Conservation (phyloP, 1,139 yeast species). For the Groenewaldozyma sp. region DNA sequence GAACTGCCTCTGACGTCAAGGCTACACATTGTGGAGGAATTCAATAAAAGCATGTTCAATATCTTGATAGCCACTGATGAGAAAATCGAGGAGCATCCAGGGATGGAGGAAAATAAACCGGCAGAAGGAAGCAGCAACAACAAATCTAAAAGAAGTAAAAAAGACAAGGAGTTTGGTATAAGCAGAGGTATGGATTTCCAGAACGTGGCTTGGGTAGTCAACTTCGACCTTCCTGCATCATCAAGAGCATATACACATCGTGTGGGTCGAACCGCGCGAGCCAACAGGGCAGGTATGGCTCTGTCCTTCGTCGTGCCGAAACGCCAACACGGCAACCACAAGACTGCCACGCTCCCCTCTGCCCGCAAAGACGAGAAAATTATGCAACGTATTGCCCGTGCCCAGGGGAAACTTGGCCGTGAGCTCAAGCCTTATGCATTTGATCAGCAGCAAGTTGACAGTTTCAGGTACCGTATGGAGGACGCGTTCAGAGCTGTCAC, state of each 20-base stretch:
- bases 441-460: constrained; percentile 88
- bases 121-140: constrained; percentile 12
- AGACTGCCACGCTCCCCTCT: constrained; percentile 58
- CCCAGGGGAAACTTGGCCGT: constrained; percentile 63
- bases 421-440: constrained; percentile 62
- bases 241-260: constrained; percentile 89
- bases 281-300: constrained; percentile 92
- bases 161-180: constrained; percentile 70
- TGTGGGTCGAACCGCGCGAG: constrained; percentile 96
- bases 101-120: constrained; percentile 16
- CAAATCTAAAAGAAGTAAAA: constrained; percentile 14
- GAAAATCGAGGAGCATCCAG: constrained; percentile 34
- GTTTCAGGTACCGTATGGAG: constrained; percentile 93
- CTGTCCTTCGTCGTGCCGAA: constrained; percentile 82
- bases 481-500: constrained; percentile 97
- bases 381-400: constrained; percentile 62
- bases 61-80: constrained; percentile 89
- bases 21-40: constrained; percentile 90
- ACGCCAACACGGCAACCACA: constrained; percentile 84
- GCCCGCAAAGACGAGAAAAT: constrained; percentile 84
- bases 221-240: constrained; percentile 88
- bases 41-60: constrained; percentile 80
- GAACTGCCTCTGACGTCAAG: constrained; percentile 92
- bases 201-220: constrained; percentile 92
- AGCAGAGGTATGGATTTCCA: constrained; percentile 96